These are phyloP conservation scores for Lactifluus subvellereus DNA, from an alignment of 768 basidiomycete genomes.

Conservation along the genomic window DNA sequence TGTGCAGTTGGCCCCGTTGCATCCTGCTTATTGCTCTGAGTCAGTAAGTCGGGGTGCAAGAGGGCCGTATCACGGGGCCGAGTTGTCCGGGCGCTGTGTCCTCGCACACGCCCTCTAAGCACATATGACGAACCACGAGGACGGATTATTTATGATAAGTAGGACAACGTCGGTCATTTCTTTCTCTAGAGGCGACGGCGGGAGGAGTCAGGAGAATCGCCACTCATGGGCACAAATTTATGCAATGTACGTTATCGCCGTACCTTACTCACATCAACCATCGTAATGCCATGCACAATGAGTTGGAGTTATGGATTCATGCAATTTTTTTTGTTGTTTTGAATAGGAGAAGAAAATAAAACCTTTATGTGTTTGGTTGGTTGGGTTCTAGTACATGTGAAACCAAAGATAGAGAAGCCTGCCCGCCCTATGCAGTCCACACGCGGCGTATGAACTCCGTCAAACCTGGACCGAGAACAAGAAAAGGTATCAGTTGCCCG, in stretches of 20 bases:
- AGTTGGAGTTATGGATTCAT: not conserved
- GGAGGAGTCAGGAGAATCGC: too few relatives aligned
- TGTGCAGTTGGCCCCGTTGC: not conserved
- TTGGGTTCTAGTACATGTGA: constrained; percentile 9
- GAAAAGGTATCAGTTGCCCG: not conserved
- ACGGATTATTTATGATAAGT: not conserved
- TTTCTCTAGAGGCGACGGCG: too few relatives aligned
- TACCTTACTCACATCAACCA: not conserved
- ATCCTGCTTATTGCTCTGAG: not conserved
- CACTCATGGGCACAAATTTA: not conserved
- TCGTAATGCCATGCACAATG: not conserved
- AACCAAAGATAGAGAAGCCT: too few relatives aligned
- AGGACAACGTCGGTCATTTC: not conserved
- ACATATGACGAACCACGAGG: not conserved
- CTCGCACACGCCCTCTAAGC: not conserved
- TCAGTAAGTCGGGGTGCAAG: not conserved
- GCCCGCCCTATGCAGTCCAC: constrained; percentile 62
- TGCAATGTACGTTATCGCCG: not conserved
- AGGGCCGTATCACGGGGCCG: not conserved
- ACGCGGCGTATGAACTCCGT: constrained; percentile 78
- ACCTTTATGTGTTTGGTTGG: not conserved
- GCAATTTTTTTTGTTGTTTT: not conserved
- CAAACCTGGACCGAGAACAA: constrained; percentile 47
- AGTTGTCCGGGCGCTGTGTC: not conserved
- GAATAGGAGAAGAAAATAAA: not conserved